Base-by-base conservation (phyloP, 202 grass and related monocot species). In the Alloteropsis angusta region DNA sequence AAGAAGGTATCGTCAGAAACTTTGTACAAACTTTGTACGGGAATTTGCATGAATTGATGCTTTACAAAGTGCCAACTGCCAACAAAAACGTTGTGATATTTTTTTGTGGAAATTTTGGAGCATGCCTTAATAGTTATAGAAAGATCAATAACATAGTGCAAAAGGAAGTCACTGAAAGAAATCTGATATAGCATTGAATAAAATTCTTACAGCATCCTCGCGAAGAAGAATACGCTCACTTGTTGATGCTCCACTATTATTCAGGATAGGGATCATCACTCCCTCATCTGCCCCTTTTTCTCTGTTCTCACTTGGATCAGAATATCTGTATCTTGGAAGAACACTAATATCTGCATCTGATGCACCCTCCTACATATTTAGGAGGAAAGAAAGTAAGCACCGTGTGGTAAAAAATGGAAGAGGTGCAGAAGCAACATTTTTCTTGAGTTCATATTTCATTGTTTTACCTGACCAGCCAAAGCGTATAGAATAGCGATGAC, bases 401-500 rank as follows among this genome's bases (percentile, higher is more conserved):
- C 54, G 60, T 68, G 17, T 36, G 43, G 10, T 16, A 72, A 34
- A 1, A 43, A 23, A 41, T 10, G 11, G 15, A 56, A 13, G 65
- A 28, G 17, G 50, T 58, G 63, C n/a, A 80, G 19, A 53, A 37
- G 26, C 5, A 13, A 9, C 41, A 14, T 18, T 10, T 78, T 72
- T 53, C 15, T 67, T 11, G 32, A 79, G 46, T 43, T 44, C 3
- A 32, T 4, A 68, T 68, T 74, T 63, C 1, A 35, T 36, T 34
- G 28, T 73, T 60, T 81, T 86, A 99, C 96, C 90, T 99, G 92
- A 54, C 88, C 92, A 71, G 87, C 92, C 26, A 96, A 71, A 58
- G 87, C 85, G 83, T 99, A 99, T 21, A 99, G 86, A 80, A 99
- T 92, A 57, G 96, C 92, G 18, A 99, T 90, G 9, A 99, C 88